Evolutionary conservation across 1,139 yeast genomes (phyloP).

Genomic region (Kluyveromyces sp.): DNA sequence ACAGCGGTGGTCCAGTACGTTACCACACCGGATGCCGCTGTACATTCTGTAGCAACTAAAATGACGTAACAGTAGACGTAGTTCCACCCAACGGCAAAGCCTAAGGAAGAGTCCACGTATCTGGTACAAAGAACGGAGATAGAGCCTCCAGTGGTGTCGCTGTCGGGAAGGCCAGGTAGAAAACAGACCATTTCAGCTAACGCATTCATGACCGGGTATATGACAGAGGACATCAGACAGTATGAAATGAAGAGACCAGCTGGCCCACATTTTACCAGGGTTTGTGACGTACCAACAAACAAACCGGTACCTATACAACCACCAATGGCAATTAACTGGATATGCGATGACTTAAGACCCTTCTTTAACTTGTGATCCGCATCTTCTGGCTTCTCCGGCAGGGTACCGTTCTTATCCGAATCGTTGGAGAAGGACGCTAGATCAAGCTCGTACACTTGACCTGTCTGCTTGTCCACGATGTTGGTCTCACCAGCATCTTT

Average conservation of each 20-base stretch:
- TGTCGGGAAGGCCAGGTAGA: conserved; percentile 53
- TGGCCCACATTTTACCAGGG: conserved; percentile 61
- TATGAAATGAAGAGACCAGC: conserved; percentile 47
- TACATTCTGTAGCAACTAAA: conserved; percentile 68
- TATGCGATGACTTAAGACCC: conserved; percentile 55
- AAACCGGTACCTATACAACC: conserved; percentile 72
- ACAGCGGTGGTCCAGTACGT: conserved; percentile 43
- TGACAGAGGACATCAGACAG: conserved; percentile 36
- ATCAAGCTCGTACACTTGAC: conserved; percentile 18
- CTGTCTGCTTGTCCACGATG: conserved; percentile 14
- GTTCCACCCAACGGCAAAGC: conserved; percentile 71
- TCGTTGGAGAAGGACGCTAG: conserved; percentile 11
- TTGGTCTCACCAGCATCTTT: conserved; percentile 11
- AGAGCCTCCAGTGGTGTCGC: conserved; percentile 30
- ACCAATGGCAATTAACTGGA: conserved; percentile 77
- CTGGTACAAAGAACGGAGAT: conserved; percentile 30
- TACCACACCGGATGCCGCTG: conserved; percentile 62
- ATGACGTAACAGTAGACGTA: conserved; percentile 45
- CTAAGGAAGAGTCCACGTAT: conserved; percentile 60
- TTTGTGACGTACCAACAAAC: conserved; percentile 58
- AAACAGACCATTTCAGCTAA: conserved; percentile 78
- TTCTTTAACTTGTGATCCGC: conserved; percentile 37
- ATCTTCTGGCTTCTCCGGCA: conserved; percentile 3
- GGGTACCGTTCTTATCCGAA: conserved; percentile 8
- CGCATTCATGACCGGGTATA: conserved; percentile 58